A percentile compares a stretch with the other conserved stretches of the same genome.
phyloP scores from a whole-genome alignment of 306 rosid genomes.

The Prunus davidiana region DNA sequence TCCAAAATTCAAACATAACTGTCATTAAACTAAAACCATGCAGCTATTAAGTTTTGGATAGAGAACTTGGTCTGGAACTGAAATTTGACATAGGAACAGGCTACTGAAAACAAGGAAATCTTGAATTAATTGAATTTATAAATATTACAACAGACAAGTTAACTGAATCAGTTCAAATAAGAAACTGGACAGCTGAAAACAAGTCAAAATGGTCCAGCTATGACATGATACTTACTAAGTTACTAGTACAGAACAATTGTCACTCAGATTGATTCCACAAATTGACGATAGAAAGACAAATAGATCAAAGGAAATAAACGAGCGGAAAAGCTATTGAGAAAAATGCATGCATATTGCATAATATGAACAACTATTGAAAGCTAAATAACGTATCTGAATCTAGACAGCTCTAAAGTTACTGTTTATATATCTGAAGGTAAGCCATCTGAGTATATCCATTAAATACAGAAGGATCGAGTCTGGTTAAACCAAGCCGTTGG shows the following conservation, averaged over 20 bases:
- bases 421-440: constrained; percentile 81
- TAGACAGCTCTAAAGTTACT: constrained; percentile 38
- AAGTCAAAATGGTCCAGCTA: neutral
- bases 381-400: constrained; percentile 30
- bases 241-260: neutral
- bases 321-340: constrained; percentile 3
- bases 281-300: constrained; percentile 18
- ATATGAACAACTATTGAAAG: constrained; percentile 26
- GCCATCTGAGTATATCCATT: constrained; percentile 98
- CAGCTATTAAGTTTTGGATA: too few species aligned
- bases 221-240: neutral
- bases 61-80: too few species aligned
- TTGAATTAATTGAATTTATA: neutral
- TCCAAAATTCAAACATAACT: neutral
- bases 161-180: neutral
- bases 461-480: constrained; percentile 77
- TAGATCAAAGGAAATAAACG: constrained; percentile 2
- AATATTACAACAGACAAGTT: neutral
- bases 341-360: constrained; percentile 14
- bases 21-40: neutral
- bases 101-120: neutral
- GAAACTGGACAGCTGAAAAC: neutral
- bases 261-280: neutral
- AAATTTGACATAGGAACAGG: too few species aligned
- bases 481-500: constrained; percentile 69